A percentile compares a stretch with the other conserved stretches of the same genome.
phyloP scores from a whole-genome alignment of 129 eudicot species.

The Tagetes patula region DNA sequence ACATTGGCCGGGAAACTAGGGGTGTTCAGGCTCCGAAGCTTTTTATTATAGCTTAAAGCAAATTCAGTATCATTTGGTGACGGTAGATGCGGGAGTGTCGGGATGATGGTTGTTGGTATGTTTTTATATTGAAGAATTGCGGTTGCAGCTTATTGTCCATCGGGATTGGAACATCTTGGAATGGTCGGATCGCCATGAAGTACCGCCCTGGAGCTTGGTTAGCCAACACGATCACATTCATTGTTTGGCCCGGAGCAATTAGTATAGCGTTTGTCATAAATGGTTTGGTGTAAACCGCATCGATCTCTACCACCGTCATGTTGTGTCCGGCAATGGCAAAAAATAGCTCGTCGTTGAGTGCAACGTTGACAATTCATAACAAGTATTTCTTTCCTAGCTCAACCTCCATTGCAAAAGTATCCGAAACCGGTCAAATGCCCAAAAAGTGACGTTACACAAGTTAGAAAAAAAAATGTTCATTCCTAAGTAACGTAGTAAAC shows the following conservation, averaged over 20 bases:
- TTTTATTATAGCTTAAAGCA: conserved; percentile 35
- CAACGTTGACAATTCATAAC: conserved; percentile 39
- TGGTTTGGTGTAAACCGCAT: conserved; percentile 43
- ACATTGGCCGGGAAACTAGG: conserved; percentile 43
- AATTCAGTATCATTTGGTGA: conserved; percentile 39
- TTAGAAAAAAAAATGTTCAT: too few species aligned
- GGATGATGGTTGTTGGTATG: conserved; percentile 24
- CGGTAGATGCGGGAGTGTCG: conserved; percentile 36
- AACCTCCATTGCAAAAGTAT: conserved; percentile 47
- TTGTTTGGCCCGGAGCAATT: conserved; percentile 54
- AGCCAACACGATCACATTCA: conserved; percentile 45
- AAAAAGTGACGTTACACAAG: too few species aligned
- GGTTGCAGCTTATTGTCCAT: conserved; percentile 36
- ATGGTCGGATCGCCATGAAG: conserved; percentile 32
- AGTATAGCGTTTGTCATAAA: conserved; percentile 33
- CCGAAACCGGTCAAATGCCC: conserved; percentile 13
- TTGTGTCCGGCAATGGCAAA: conserved; percentile 24
- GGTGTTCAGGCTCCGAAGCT: conserved; percentile 42
- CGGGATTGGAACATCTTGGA: conserved; percentile 27
- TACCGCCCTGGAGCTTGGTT: conserved; percentile 20
- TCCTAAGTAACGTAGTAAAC: too few species aligned
- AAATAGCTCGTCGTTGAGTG: conserved; percentile 46
- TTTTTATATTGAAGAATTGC: conserved; percentile 41
- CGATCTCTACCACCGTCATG: conserved; percentile 25
- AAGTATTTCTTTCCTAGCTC: conserved; percentile 47